phyloP scores from a whole-genome alignment of 169 alveolate species.

The Babesia bovis region DNA sequence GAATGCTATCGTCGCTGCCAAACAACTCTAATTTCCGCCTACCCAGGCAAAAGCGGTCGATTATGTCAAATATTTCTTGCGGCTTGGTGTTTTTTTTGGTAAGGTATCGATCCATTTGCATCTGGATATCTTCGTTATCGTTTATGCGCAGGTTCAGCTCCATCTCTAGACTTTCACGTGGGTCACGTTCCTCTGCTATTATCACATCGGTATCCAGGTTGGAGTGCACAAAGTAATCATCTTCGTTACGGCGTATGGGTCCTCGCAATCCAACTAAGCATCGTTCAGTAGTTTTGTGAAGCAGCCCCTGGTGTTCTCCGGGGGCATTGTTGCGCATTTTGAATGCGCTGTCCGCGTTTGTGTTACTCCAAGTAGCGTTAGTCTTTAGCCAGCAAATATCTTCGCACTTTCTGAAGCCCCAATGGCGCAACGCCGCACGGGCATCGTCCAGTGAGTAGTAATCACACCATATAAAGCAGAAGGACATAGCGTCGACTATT shows the following conservation, averaged over 20 bases:
- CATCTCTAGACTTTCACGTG: conserved; percentile 12
- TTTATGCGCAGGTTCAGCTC: conserved; percentile 26
- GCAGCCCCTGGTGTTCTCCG: conserved; percentile 40
- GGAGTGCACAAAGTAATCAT: conserved; percentile 90
- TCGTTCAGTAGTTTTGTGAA: conserved; percentile 90
- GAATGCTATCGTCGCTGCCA: conserved; percentile 85
- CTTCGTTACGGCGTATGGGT: conserved; percentile 85
- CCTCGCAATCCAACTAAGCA: conserved; percentile 93
- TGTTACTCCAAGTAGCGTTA: conserved; percentile 72
- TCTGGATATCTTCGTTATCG: conserved; percentile 21
- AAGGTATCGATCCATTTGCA: conserved; percentile 14
- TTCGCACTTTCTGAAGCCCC: conserved; percentile 93
- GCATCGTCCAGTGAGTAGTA: conserved; percentile 84
- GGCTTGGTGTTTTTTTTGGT: conserved; percentile 78
- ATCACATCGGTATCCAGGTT: conserved; percentile 93
- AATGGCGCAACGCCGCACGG: conserved; percentile 77
- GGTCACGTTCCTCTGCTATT: conserved; percentile 87
- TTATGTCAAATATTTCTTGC: conserved; percentile 86
- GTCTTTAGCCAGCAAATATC: conserved; percentile 94
- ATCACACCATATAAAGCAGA: conserved; percentile 90
- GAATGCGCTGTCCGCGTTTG: conserved; percentile 45
- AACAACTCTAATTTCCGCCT: conserved; percentile 88
- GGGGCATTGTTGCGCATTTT: conserved; percentile 58
- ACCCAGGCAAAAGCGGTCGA: conserved; percentile 91
- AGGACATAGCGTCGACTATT: conserved; percentile 87